These are phyloP conservation scores for Kodamaea sp. DNA, from an alignment of 1,139 yeast genomes.

Conservation along the genomic window DNA sequence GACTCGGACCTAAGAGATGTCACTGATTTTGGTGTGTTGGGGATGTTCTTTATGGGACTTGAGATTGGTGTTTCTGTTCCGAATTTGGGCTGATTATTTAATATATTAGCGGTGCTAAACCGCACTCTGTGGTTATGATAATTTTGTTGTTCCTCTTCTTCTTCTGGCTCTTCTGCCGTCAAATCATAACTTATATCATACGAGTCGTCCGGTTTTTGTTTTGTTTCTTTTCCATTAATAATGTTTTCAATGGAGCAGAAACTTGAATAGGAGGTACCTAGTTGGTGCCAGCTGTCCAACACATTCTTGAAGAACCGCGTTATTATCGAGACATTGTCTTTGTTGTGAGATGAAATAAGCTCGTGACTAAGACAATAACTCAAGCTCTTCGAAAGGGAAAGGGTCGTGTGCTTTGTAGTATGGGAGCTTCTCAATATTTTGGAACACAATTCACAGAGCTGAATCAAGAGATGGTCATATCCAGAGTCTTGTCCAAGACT, in stretches of 20 bases:
- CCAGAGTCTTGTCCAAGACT: constrained; percentile 11
- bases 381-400: constrained; percentile 49
- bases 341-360: constrained; percentile 43
- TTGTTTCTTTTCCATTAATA: constrained; percentile 21
- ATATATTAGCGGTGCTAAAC: constrained; percentile 19
- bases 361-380: constrained; percentile 57
- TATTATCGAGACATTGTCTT: constrained; percentile 49
- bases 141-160: no score
- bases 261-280: constrained; percentile 18
- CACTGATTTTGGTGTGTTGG: constrained; percentile 10
- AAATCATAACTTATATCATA: constrained; percentile 35
- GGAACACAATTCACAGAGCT: constrained; percentile 42
- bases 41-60: constrained; percentile 7
- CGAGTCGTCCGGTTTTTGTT: constrained; percentile 22
- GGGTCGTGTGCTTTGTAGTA: constrained; percentile 47
- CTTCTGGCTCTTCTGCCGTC: constrained; percentile 28
- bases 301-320: constrained; percentile 52
- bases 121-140: constrained; percentile 17
- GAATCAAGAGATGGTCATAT: constrained; percentile 33
- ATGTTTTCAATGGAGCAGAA: constrained; percentile 21
- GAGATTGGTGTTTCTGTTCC: constrained; percentile 9
- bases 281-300: constrained; percentile 43
- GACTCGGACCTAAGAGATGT: constrained; percentile 6
- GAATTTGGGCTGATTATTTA: constrained; percentile 5
- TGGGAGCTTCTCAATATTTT: constrained; percentile 29